phyloP scores from a whole-genome alignment of 1,284 basidiomycete genomes.

The Melampsora americana region DNA sequence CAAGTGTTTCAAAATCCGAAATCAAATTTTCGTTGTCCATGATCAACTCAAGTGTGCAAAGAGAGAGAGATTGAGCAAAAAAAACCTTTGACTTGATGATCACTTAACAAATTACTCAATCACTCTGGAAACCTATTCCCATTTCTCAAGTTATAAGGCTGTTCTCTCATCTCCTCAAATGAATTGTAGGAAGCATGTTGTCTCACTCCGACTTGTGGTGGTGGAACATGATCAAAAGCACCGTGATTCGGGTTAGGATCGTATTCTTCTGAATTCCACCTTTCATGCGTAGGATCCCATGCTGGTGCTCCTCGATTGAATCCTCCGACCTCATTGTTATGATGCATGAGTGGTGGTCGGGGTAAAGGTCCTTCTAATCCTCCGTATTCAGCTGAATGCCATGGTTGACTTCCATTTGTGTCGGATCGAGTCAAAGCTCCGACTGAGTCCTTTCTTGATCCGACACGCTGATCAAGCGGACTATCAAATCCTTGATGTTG shows the following conservation, averaged over 20 bases:
- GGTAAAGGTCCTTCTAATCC: not conserved
- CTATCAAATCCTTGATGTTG: not conserved
- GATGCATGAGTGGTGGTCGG: not conserved
- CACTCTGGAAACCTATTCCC: not conserved
- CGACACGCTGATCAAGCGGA: too few relatives aligned
- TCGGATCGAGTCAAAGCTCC: not conserved
- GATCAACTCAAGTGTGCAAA: not conserved
- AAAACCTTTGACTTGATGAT: not conserved
- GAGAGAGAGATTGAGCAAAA: not conserved
- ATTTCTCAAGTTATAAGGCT: not conserved
- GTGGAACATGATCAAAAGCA: not conserved
- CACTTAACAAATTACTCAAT: not conserved
- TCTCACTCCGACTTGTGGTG: not conserved
- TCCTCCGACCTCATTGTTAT: not conserved
- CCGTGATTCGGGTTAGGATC: not conserved
- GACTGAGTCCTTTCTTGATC: not conserved
- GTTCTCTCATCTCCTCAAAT: not conserved
- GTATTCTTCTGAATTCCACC: not conserved
- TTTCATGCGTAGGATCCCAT: not conserved
- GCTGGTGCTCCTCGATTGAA: not conserved
- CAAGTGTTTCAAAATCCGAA: not conserved
- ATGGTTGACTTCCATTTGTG: not conserved
- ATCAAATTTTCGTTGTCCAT: not conserved
- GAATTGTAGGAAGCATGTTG: not conserved
- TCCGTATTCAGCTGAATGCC: not conserved